Evolutionary conservation across 495 filamentous ascomycete genomes (phyloP).

Genomic region (Xylaria acuta): DNA sequence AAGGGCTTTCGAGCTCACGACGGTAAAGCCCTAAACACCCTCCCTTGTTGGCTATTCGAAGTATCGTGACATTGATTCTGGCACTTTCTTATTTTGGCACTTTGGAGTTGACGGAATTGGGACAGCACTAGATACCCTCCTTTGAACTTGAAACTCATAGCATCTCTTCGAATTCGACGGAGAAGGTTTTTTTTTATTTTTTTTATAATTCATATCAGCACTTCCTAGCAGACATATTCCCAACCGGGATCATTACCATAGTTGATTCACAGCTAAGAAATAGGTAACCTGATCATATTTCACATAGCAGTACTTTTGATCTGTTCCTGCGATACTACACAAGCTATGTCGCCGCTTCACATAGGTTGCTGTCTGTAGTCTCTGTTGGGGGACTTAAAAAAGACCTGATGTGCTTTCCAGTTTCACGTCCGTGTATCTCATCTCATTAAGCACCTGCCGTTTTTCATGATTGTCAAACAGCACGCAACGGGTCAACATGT

Average conservation of each 20-base stretch:
- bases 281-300: too few relatives aligned
- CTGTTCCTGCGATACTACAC: too few relatives aligned
- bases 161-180: background rate
- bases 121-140: slow-evolving; percentile 3
- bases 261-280: too few relatives aligned
- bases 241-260: too few relatives aligned
- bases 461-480: background rate
- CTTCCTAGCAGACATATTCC: background rate
- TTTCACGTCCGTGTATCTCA: background rate
- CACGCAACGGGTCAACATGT: background rate
- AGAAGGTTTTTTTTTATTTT: background rate
- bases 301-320: too few relatives aligned
- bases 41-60: background rate
- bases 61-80: background rate
- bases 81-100: background rate
- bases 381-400: background rate
- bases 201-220: background rate
- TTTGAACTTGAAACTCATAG: background rate
- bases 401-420: background rate
- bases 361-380: too few relatives aligned
- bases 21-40: background rate
- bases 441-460: background rate
- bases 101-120: background rate
- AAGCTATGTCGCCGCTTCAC: too few relatives aligned
- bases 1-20: background rate